These are phyloP conservation scores for Yamadazyma laniorum DNA, from an alignment of 805 yeast genomes.

Conservation along the genomic window DNA sequence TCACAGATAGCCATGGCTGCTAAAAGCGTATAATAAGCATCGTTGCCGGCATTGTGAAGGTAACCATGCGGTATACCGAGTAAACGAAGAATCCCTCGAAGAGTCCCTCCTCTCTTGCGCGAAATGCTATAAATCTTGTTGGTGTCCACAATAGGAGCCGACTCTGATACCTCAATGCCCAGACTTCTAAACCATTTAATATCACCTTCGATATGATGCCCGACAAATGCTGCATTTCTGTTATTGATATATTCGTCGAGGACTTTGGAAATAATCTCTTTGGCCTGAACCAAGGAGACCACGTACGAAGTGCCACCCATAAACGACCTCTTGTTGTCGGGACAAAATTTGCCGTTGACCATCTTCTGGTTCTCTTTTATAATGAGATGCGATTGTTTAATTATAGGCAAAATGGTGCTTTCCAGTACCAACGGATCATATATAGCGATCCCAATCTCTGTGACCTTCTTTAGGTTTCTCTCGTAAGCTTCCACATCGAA, in stretches of 20 bases:
- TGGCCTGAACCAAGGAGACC: slow-evolving; percentile 36
- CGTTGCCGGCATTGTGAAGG: slow-evolving; percentile 72
- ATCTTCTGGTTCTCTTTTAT: slow-evolving; percentile 41
- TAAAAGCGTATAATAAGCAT: slow-evolving; percentile 59
- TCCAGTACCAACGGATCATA: slow-evolving; percentile 51
- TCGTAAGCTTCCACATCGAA: slow-evolving; percentile 64
- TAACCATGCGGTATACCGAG: slow-evolving; percentile 55
- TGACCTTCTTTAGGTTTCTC: slow-evolving; percentile 38
- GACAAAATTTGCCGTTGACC: slow-evolving; percentile 51
- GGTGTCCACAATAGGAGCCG: slow-evolving; percentile 45
- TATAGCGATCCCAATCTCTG: slow-evolving; percentile 59
- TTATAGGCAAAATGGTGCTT: slow-evolving; percentile 36
- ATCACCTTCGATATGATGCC: slow-evolving; percentile 60
- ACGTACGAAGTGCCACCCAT: slow-evolving; percentile 50
- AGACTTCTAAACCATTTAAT: slow-evolving; percentile 46
- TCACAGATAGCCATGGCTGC: slow-evolving; percentile 53
- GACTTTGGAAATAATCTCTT: slow-evolving; percentile 38
- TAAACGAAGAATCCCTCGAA: slow-evolving; percentile 46
- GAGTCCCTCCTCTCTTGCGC: slow-evolving; percentile 41
- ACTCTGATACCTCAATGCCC: slow-evolving; percentile 47
- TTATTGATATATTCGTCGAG: slow-evolving; percentile 41
- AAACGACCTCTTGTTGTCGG: slow-evolving; percentile 52
- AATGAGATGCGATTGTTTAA: slow-evolving; percentile 43
- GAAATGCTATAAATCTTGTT: slow-evolving; percentile 40
- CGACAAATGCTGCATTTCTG: slow-evolving; percentile 45